Base-by-base conservation (phyloP, 805 yeast species). In the Cyberlindnera samutprakarnensis region DNA sequence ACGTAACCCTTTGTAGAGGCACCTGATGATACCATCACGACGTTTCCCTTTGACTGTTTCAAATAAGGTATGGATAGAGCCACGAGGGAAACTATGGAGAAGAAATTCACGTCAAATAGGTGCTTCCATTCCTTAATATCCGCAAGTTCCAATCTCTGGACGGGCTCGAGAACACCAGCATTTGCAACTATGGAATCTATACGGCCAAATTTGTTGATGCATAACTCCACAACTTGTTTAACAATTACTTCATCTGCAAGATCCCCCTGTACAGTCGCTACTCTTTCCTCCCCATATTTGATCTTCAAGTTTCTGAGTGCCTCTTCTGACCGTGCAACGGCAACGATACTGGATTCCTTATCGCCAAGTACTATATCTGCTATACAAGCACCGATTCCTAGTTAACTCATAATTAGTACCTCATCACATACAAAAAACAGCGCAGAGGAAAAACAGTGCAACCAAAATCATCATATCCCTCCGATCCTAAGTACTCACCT, bases 1-100 rank as follows among this genome's bases (percentile, higher is more conserved):
- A 56, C 70, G 42, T 64, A 68, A 14, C 77, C 61, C 32, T 65
- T 70, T 1, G 69, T 66, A 14, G 94, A 70, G 1, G 97, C 96
- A 6, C 96, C 96, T 2, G 95, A 84, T 14, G 94, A 82, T 0
- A 88, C 95, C 35, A 80, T 74, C n/a, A 90, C 64, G 23, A 81
- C 66, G 25, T 64, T 68, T 0, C 95, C 95, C 11, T 68, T 58
- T 4, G 74, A 41, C 31, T 62, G 53, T 23, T 70, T 57, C 41
- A 90, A 60, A 23, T 68, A 60, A 0, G 90, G 87, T 28, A 83
- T 54, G 0, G 81, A 58, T 22, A 57, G 41, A 15, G 63, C 42
- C 9, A 79, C 71, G 42, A 86, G 61, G 3, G 68, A 66, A 5
- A 86, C 80, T 4, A 79, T 68, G 5, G 94, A 72, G 53, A 87